A percentile compares a stretch with the other conserved stretches of the same genome.
Evolutionary conservation across 2,329 filamentous ascomycete species (phyloP).

Genomic region (Cadophora malorum): DNA sequence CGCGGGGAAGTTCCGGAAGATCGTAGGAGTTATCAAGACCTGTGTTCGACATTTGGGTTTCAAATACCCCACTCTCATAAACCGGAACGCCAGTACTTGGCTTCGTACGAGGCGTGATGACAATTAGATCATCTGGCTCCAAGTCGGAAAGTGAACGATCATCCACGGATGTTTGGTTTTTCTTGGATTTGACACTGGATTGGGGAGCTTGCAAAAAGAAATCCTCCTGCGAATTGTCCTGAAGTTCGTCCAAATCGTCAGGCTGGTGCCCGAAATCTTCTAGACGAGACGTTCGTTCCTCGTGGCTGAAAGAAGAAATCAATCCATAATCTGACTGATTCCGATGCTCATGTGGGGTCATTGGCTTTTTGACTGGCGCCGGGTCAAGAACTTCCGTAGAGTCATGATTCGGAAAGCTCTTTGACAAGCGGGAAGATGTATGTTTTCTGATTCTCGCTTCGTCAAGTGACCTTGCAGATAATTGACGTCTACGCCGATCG

Average conservation of each 20-base stretch:
- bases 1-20: constrained; percentile 18
- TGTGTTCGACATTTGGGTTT: background rate
- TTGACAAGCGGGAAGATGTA: background rate
- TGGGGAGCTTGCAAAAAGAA: constrained; percentile 1
- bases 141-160: constrained; percentile 23
- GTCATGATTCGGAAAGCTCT: background rate
- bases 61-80: background rate
- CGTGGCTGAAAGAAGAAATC: background rate
- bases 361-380: background rate
- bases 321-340: background rate
- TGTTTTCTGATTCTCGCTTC: background rate
- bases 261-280: constrained; percentile 13
- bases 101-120: constrained; percentile 16
- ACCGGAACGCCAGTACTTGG: background rate
- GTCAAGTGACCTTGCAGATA: constrained; percentile 15
- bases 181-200: constrained; percentile 12
- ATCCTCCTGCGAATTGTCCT: constrained; percentile 20
- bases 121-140: constrained; percentile 25
- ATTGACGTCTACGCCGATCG: constrained; percentile 21
- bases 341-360: background rate
- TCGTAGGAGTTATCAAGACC: background rate
- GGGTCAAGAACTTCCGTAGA: background rate
- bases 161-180: background rate
- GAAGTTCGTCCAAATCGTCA: constrained; percentile 27
- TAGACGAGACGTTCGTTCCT: background rate